phyloP scores from a whole-genome alignment of 441 rosid species.

The Erodium trifolium region DNA sequence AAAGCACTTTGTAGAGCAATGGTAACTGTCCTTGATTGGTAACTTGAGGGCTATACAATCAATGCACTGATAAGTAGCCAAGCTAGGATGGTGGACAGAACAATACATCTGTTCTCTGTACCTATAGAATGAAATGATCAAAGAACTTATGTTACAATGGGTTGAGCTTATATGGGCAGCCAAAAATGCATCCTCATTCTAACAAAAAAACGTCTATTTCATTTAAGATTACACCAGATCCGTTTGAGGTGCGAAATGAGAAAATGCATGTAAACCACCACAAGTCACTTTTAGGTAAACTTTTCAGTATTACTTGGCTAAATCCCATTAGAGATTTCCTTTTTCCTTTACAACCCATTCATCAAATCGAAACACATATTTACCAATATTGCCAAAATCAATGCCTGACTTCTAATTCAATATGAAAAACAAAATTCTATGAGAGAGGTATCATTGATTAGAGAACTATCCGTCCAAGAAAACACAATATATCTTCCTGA shows the following conservation, averaged over 20 bases:
- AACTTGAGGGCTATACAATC: slow-evolving; percentile 31
- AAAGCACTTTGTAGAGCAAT: slow-evolving; percentile 41
- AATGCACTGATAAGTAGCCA: slow-evolving; percentile 42
- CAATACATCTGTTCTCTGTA: slow-evolving; percentile 35
- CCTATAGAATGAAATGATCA: slow-evolving; percentile 25
- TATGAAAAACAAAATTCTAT: not conserved
- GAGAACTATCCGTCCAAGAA: not conserved
- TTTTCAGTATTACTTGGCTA: too few species aligned
- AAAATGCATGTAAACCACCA: not conserved
- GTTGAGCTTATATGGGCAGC: too few species aligned
- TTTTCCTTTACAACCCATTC: not conserved
- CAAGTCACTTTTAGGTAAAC: not conserved
- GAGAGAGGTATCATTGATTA: not conserved
- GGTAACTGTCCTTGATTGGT: slow-evolving; percentile 32
- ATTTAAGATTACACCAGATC: not conserved
- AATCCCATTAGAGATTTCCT: not conserved
- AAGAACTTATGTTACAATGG: too few species aligned
- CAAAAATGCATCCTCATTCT: too few species aligned
- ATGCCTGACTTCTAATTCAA: not conserved
- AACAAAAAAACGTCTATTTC: too few species aligned
- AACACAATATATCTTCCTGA: not conserved
- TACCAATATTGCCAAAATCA: not conserved
- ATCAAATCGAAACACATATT: not conserved
- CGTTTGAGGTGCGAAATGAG: not conserved
- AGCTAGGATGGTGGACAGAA: slow-evolving; percentile 36